Conservation (phyloP, 805 yeast genomes). For the Barnettozyma vustinii region DNA sequence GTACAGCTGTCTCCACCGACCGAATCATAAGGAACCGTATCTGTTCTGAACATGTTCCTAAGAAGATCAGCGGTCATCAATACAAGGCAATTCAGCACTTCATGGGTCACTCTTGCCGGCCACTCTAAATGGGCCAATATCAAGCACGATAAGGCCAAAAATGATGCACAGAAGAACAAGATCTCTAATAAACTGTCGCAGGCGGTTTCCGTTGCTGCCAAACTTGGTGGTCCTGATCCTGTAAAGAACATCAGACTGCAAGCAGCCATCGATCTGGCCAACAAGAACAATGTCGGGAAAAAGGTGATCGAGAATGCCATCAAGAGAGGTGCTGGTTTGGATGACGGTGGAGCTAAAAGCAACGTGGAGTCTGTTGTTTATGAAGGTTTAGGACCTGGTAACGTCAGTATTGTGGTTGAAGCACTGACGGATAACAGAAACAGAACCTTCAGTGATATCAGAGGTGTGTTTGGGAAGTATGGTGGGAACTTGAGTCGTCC, state of each 20-base stretch:
- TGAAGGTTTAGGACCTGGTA: slow-evolving; percentile 92
- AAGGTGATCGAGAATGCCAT: slow-evolving; percentile 84
- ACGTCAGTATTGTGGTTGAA: slow-evolving; percentile 79
- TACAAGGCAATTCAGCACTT: slow-evolving; percentile 2
- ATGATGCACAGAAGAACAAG: slow-evolving; percentile 73
- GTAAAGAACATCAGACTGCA: slow-evolving; percentile 53
- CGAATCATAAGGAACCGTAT: background rate
- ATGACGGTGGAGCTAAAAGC: slow-evolving; percentile 38
- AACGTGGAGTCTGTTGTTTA: slow-evolving; percentile 56
- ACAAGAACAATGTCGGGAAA: slow-evolving; percentile 70
- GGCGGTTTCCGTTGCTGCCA: slow-evolving; percentile 70
- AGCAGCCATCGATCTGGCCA: slow-evolving; percentile 74
- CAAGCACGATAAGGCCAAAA: slow-evolving; percentile 89
- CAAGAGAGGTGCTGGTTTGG: slow-evolving; percentile 74
- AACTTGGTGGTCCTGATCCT: slow-evolving; percentile 64
- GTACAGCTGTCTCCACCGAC: background rate
- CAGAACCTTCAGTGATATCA: slow-evolving; percentile 69
- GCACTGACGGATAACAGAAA: slow-evolving; percentile 86
- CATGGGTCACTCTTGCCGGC: slow-evolving; percentile 38
- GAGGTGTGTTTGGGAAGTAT: slow-evolving; percentile 67
- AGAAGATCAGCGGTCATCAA: background rate
- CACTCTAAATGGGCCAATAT: slow-evolving; percentile 96
- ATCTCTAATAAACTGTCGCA: slow-evolving; percentile 67
- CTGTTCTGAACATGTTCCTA: background rate
- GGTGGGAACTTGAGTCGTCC: slow-evolving; percentile 66